phyloP scores from a whole-genome alignment of 2,329 filamentous ascomycete species.

The Cordyceps cateniannulata region DNA sequence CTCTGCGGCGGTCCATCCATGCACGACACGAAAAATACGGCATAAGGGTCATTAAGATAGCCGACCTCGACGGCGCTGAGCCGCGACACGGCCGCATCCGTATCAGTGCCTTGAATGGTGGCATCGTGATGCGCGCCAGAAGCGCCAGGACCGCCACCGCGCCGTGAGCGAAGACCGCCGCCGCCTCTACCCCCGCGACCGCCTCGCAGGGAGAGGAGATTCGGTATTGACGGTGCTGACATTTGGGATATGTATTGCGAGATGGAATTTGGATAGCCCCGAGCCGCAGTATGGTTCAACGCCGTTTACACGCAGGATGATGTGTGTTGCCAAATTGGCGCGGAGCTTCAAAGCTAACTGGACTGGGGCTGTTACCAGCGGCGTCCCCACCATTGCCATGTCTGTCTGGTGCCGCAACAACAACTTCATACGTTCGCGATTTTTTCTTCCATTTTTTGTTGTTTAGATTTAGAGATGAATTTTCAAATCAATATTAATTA shows the following conservation, averaged over 20 bases:
- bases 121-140: constrained; percentile 51
- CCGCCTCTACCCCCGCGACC: constrained; percentile 34
- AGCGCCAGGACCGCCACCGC: constrained; percentile 25
- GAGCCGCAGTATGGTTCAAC: background rate
- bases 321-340: background rate
- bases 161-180: constrained; percentile 25
- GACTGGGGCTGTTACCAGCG: background rate
- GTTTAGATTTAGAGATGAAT: too few relatives aligned
- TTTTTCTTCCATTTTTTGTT: too few relatives aligned
- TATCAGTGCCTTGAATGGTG: constrained; percentile 82
- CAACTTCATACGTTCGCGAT: too few relatives aligned
- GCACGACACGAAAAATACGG: constrained; percentile 57
- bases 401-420: background rate
- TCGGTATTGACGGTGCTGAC: constrained; percentile 71
- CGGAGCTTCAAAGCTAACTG: background rate
- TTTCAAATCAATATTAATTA: too few relatives aligned
- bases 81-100: constrained; percentile 82
- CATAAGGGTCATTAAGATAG: constrained; percentile 79
- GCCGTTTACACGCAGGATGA: background rate
- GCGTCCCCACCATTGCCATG: background rate
- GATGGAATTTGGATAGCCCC: background rate
- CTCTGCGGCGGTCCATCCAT: constrained; percentile 44
- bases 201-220: constrained; percentile 57
- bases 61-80: constrained; percentile 81
- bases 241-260: constrained; percentile 35